phyloP scores from a whole-genome alignment of 805 yeast genomes.

The Schizosaccharomyces octosporus region DNA sequence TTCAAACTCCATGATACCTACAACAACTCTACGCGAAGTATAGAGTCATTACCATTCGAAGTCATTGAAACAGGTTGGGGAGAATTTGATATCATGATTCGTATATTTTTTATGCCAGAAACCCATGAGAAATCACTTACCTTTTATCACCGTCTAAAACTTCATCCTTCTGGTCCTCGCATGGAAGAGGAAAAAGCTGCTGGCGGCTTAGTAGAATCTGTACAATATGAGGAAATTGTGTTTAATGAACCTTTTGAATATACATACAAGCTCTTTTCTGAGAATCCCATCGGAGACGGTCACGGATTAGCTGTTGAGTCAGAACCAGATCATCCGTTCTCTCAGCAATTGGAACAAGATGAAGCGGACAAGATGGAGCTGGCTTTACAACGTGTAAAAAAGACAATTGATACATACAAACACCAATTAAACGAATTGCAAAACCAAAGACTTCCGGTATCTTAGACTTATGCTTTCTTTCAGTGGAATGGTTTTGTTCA shows the following conservation, averaged over 20 bases:
- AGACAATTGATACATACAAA: background rate
- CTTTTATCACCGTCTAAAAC: slow-evolving; percentile 66
- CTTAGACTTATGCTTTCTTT: no score
- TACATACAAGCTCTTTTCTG: slow-evolving; percentile 53
- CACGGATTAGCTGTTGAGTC: slow-evolving; percentile 17
- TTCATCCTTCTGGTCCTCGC: slow-evolving; percentile 52
- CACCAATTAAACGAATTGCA: background rate
- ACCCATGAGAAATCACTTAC: slow-evolving; percentile 71
- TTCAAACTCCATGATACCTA: slow-evolving; percentile 92
- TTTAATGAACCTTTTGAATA: slow-evolving; percentile 89
- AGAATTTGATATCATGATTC: slow-evolving; percentile 78
- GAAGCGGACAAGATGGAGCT: background rate
- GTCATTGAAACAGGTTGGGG: slow-evolving; percentile 99
- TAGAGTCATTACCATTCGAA: slow-evolving; percentile 80
- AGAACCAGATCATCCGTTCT: slow-evolving; percentile 11
- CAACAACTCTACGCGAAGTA: slow-evolving; percentile 55
- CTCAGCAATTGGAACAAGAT: slow-evolving; percentile 5
- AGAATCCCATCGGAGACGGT: slow-evolving; percentile 29
- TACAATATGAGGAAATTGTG: slow-evolving; percentile 69
- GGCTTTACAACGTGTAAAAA: background rate
- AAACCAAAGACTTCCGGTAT: background rate
- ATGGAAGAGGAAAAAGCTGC: slow-evolving; percentile 14
- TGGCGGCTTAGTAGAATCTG: slow-evolving; percentile 25
- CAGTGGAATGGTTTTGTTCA: no score
- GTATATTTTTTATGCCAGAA: slow-evolving; percentile 65